Base-by-base conservation (phyloP, 495 filamentous ascomycete genomes). In the Extremus antarcticus region DNA sequence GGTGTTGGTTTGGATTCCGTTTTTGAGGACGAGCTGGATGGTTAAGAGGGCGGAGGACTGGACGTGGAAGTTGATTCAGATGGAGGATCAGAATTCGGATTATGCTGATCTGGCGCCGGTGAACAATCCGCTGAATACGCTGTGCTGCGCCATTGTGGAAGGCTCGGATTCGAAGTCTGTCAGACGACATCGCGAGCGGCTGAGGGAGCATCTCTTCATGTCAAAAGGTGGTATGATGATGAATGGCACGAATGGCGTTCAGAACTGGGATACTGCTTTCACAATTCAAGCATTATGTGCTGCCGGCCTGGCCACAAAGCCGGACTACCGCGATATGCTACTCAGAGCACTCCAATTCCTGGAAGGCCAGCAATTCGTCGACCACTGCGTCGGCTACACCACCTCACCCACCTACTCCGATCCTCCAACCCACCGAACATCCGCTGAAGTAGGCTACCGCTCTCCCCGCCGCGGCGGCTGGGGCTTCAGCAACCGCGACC, bases 161-260 rank as follows among this genome's bases (percentile, higher is more conserved):
- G 92, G 92, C 0, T 82, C 87, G 9, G 82, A 85, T 56, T 78
- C 86, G 2, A 77, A 84, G 55, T 83, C 85, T 0, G 85, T 96
- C 22, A 76, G 78, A 40, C 78, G 83, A 21, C 94, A 96, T 65
- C 74, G 81, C 8, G 87, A 97, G 59, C 79, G 88, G 16, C 66
- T 92, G 21, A 72, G 86, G 39, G 94, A 98, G 59, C 92, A 85
- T 56, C 73, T 97, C 56, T 98, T 94, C 94, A 73, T 97, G 53
- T 95, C 91, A 40, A 57, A 78, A 40, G 92, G 96, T 67, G 92
- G 92, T 23, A 88, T 98, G 86, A 74, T 96, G 19, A 83, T 83
- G 68, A 96, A 96, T 66, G 92, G 92, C 32, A 98, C 92, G 32
- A 96, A 98, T 63, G 92, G 92, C 16, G 89, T 95, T 15, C 92